These are phyloP conservation scores for Daldinia childiae DNA, from an alignment of 495 filamentous ascomycete genomes.

Conservation along the genomic window DNA sequence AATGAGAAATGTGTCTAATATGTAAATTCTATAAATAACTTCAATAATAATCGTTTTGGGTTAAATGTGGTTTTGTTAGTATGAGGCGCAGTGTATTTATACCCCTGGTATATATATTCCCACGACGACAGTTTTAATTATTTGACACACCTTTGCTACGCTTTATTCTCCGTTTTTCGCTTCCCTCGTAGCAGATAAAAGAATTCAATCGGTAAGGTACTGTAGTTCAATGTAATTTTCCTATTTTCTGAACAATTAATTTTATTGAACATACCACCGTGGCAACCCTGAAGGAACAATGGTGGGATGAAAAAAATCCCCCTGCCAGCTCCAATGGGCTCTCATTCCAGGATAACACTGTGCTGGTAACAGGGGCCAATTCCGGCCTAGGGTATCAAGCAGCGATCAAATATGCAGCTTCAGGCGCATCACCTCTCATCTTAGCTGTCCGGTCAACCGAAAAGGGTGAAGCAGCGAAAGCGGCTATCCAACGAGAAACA, in stretches of 20 bases:
- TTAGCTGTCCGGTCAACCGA: neutral
- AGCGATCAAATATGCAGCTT: neutral
- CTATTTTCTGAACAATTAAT: neutral
- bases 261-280: neutral
- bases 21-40: neutral
- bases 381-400: neutral
- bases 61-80: neutral
- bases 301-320: neutral
- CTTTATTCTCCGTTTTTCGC: neutral
- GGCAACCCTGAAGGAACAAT: neutral
- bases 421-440: neutral
- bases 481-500: neutral
- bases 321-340: neutral
- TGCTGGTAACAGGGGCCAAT: neutral
- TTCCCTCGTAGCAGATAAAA: conserved; percentile 2
- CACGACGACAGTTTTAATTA: conserved; percentile 2
- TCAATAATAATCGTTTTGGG: neutral
- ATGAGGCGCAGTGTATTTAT: neutral
- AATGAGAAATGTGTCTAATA: neutral
- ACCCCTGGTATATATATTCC: neutral
- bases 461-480: neutral
- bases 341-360: neutral
- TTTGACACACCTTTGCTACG: neutral
- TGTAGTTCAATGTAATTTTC: neutral
- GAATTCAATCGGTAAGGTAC: neutral